A percentile compares a stretch with the other conserved stretches of the same genome.
Conservation (phyloP, 2,329 filamentous ascomycete genomes). For the Colletotrichum graminicola region DNA sequence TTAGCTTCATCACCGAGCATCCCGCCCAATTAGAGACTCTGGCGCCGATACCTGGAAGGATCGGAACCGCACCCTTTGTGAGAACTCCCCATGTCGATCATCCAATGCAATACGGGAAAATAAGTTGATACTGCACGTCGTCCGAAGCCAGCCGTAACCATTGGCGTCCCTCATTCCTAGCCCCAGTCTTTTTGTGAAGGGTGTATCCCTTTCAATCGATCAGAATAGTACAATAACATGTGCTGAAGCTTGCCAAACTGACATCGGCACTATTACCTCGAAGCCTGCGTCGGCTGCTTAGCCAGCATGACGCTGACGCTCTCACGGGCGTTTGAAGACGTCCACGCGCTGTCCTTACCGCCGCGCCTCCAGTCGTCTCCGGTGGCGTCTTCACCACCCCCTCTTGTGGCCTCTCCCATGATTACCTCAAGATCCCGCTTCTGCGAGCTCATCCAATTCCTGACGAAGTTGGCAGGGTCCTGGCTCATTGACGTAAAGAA, state of each 20-base stretch:
- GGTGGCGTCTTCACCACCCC: conserved; percentile 67
- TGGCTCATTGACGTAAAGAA: conserved; percentile 85
- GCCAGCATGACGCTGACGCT: conserved; percentile 72
- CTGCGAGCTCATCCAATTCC: conserved; percentile 90
- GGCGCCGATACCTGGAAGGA: background rate
- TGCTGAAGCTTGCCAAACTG: background rate
- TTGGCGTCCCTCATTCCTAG: conserved; percentile 5
- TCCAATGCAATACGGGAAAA: conserved; percentile 3
- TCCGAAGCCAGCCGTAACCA: conserved; percentile 3
- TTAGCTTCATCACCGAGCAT: background rate
- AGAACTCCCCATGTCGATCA: background rate
- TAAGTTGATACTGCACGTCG: background rate
- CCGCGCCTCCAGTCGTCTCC: conserved; percentile 78
- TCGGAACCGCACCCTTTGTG: background rate
- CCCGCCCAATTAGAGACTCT: background rate
- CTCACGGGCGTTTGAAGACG: conserved; percentile 70
- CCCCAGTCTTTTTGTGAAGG: background rate
- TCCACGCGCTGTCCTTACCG: conserved; percentile 67
- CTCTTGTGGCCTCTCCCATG: conserved; percentile 80
- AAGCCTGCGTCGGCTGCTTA: conserved; percentile 56
- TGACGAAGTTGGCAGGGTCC: conserved; percentile 87
- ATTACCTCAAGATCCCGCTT: conserved; percentile 91
- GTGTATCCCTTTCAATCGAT: background rate
- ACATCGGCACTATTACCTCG: conserved; percentile 16
- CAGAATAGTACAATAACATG: conserved; percentile 1